Evolutionary conservation across 2,329 filamentous ascomycete species (phyloP).

Genomic region (Penicillium sp.): DNA sequence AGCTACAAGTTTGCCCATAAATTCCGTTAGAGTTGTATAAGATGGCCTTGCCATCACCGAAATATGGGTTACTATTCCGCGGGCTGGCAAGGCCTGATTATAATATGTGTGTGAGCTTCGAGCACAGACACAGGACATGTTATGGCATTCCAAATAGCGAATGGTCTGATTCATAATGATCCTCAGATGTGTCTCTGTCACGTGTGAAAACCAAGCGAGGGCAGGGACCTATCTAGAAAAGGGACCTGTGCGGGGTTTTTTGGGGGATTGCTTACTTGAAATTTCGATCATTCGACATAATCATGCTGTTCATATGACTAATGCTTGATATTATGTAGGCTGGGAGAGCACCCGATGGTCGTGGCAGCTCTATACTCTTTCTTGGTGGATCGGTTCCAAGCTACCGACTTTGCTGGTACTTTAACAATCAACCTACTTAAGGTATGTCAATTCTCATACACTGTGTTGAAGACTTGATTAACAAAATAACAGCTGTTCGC

Average conservation of each 20-base stretch:
- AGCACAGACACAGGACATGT: not conserved
- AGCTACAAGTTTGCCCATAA: constrained; percentile 40
- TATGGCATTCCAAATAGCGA: not conserved
- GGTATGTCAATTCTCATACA: constrained; percentile 32
- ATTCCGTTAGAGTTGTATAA: constrained; percentile 29
- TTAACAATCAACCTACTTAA: constrained; percentile 49
- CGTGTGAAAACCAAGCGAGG: not conserved
- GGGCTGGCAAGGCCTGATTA: constrained; percentile 3
- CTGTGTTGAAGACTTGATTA: constrained; percentile 18
- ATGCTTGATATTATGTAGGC: constrained; percentile 37
- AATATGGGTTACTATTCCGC: constrained; percentile 26
- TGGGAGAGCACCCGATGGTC: constrained; percentile 52
- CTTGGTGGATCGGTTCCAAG: constrained; percentile 51
- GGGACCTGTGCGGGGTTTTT: not conserved
- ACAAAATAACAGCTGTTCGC: constrained; percentile 51
- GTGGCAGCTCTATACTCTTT: constrained; percentile 52
- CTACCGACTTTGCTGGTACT: constrained; percentile 49
- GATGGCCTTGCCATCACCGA: constrained; percentile 28
- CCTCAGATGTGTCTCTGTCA: constrained; percentile 2
- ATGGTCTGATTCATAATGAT: not conserved
- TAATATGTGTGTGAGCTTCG: not conserved
- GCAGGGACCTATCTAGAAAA: constrained; percentile 4
- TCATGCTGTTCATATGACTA: constrained; percentile 24
- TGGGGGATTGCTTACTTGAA: not conserved
- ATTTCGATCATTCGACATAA: not conserved